phyloP scores from a whole-genome alignment of 805 yeast species.

The Sugiyamaella boreocaroliniensis region DNA sequence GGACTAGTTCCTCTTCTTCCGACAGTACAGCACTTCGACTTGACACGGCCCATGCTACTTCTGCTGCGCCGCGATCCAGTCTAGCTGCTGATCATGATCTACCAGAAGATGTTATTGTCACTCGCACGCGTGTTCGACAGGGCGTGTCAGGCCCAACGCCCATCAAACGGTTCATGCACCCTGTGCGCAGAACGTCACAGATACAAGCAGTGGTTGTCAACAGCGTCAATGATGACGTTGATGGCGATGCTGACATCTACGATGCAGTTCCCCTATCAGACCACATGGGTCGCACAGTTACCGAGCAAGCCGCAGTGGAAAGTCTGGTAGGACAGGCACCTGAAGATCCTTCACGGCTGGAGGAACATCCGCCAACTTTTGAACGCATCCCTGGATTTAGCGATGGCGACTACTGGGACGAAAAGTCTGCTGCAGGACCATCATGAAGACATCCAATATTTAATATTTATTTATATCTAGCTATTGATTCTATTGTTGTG shows the following conservation, averaged over 20 bases:
- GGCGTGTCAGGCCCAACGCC: background rate
- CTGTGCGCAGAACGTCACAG: background rate
- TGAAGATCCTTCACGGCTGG: conserved; percentile 1
- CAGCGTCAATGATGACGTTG: conserved; percentile 4
- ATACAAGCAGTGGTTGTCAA: background rate
- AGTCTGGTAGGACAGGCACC: background rate
- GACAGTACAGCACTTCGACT: background rate
- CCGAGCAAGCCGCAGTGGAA: background rate
- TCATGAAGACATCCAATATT: background rate
- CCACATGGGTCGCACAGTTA: background rate
- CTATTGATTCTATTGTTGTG: background rate
- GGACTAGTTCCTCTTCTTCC: background rate
- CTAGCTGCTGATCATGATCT: background rate
- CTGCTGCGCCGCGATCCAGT: no score
- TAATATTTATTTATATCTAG: background rate
- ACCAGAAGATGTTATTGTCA: background rate
- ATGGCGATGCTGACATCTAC: conserved; percentile 19
- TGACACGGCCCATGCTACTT: no score
- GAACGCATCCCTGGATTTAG: conserved; percentile 41
- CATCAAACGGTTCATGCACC: background rate
- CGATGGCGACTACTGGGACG: conserved; percentile 44
- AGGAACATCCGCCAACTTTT: conserved; percentile 37
- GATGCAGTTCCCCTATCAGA: conserved; percentile 3
- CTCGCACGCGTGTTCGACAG: background rate
- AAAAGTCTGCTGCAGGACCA: conserved; percentile 17